phyloP scores from a whole-genome alignment of 495 filamentous ascomycete species.

The Hypomontagnella submonticulosa region DNA sequence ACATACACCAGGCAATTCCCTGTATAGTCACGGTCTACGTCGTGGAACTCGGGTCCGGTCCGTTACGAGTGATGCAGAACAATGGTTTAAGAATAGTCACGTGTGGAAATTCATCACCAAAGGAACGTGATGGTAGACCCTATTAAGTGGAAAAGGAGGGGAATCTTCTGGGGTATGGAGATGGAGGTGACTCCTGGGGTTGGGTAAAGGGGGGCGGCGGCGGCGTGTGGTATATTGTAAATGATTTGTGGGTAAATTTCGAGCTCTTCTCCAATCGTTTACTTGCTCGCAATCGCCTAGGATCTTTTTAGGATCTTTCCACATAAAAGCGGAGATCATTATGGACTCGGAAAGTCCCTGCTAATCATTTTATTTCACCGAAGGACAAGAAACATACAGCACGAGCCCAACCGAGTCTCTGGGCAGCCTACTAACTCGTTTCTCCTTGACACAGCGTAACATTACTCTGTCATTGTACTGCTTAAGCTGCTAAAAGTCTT shows the following conservation, averaged over 20 bases:
- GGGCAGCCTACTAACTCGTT: background rate
- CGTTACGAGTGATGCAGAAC: conserved; percentile 3
- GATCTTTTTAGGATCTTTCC: conserved; percentile 11
- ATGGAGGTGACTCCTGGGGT: conserved; percentile 23
- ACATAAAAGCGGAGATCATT: conserved; percentile 17
- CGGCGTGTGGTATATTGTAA: background rate
- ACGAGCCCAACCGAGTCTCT: background rate
- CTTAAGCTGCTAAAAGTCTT: background rate
- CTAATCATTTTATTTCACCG: conserved; percentile 38
- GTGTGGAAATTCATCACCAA: conserved; percentile 24
- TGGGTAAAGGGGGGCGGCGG: conserved; percentile 1
- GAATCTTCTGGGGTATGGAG: conserved; percentile 23
- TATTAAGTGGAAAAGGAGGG: conserved; percentile 45
- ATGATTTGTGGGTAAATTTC: conserved; percentile 16
- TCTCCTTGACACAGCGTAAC: conserved; percentile 9
- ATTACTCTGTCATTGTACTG: background rate
- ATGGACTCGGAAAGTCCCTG: conserved; percentile 20
- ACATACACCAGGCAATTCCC: background rate
- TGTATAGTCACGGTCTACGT: conserved; percentile 1
- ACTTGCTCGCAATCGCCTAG: background rate
- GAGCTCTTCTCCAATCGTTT: conserved; percentile 22
- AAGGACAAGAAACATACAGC: conserved; percentile 15
- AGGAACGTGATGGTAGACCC: conserved; percentile 19
- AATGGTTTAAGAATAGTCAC: conserved; percentile 18
- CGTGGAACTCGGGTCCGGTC: conserved; percentile 2